A percentile compares a stretch with the other conserved stretches of the same genome.
Evolutionary conservation across 176 grass and related monocot species (phyloP).

Genomic region (Olyra latifolia): DNA sequence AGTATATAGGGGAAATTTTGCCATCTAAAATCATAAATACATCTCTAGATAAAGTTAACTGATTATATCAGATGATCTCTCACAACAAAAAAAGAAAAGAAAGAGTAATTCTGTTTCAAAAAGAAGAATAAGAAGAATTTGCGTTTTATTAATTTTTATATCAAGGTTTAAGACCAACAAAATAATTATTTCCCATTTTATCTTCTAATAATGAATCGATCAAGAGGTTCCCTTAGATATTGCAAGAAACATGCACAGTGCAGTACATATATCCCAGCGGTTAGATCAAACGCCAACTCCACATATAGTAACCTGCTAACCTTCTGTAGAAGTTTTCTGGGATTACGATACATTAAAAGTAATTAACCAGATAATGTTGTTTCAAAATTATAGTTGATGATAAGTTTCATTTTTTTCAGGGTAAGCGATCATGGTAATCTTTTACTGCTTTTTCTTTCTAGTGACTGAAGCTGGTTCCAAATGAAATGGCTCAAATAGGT

Average conservation of each 20-base stretch:
- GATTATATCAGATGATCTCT: neutral
- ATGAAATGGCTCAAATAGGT: neutral
- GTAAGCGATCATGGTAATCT: conserved; percentile 2
- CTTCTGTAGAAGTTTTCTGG: neutral
- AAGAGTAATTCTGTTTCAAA: neutral
- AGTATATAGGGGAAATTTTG: conserved; percentile 8
- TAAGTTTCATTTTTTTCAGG: conserved; percentile 21
- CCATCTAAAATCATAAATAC: conserved; percentile 7
- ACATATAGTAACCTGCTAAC: neutral
- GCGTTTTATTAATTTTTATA: conserved; percentile 1
- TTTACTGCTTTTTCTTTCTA: conserved; percentile 36
- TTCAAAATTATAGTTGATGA: neutral
- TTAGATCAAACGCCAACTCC: conserved; percentile 10
- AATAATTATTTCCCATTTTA: neutral
- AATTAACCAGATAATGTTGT: conserved; percentile 7
- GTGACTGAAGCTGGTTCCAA: conserved; percentile 18
- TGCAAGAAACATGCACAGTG: neutral
- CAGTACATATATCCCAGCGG: neutral
- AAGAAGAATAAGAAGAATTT: neutral
- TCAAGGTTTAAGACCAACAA: neutral
- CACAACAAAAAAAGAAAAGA: neutral
- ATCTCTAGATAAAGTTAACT: neutral
- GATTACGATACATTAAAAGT: conserved; percentile 4
- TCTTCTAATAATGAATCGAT: neutral
- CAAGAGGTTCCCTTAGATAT: neutral